Percentiles rank a stretch among this genome's conserved stretches.
Evolutionary conservation across 306 rosid species (phyloP).

Genomic region (Ammopiptanthus mongolicus): DNA sequence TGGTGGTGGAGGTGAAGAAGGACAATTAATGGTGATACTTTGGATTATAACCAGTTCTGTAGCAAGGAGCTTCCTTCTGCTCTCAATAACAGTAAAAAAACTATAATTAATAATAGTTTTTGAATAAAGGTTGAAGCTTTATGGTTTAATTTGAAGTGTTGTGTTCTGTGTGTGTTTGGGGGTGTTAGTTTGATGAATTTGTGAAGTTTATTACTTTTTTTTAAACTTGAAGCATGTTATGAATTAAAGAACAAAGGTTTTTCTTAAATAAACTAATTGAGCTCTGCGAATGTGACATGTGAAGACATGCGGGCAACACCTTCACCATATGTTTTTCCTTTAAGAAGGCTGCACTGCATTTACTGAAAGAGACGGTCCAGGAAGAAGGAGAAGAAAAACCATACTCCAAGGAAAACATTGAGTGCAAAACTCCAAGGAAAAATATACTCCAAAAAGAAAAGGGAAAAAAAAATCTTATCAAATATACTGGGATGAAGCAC

Average conservation of each 20-base stretch:
- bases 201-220: neutral
- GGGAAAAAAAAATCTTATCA: neutral
- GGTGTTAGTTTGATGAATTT: neutral
- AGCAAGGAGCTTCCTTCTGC: constrained; percentile 77
- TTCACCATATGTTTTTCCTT: constrained; percentile 23
- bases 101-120: too few relatives aligned
- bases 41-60: constrained; percentile 82
- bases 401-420: neutral
- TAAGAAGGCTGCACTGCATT: constrained; percentile 32
- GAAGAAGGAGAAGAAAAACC: neutral
- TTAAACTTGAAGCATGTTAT: neutral
- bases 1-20: constrained; percentile 80
- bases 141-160: too few relatives aligned
- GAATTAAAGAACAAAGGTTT: neutral
- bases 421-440: constrained; percentile 8
- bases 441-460: neutral
- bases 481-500: constrained; percentile 22
- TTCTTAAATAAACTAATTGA: neutral
- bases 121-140: too few relatives aligned
- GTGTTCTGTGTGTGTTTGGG: too few relatives aligned
- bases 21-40: constrained; percentile 65
- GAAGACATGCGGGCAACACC: constrained; percentile 43
- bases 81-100: too few relatives aligned
- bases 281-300: constrained; percentile 25
- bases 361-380: constrained; percentile 13